These are phyloP conservation scores for Boletus vermiculosoides DNA, from an alignment of 768 basidiomycete species.

Conservation along the genomic window DNA sequence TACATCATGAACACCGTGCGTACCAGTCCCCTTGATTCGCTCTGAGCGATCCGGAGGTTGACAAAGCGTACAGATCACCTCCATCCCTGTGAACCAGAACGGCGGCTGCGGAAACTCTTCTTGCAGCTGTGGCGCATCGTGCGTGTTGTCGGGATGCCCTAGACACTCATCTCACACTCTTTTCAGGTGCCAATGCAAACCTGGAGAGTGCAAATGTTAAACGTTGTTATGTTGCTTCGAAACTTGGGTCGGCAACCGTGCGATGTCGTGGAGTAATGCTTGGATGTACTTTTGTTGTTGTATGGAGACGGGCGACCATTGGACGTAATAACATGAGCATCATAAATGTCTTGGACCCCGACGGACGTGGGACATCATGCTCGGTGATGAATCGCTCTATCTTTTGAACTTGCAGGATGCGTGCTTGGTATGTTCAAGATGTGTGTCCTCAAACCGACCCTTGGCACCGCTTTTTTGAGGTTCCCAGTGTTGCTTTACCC, in stretches of 20 bases:
- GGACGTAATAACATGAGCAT: neutral
- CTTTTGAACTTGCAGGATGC: neutral
- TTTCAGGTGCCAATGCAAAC: neutral
- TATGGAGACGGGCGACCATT: neutral
- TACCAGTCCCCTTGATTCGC: neutral
- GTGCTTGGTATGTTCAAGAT: neutral
- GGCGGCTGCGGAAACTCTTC: neutral
- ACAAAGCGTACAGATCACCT: neutral
- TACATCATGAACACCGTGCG: slow-evolving; percentile 11
- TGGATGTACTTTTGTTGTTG: neutral
- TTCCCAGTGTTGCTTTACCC: no score
- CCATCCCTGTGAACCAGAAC: slow-evolving; percentile 9
- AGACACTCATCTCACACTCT: neutral
- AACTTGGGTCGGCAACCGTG: no score
- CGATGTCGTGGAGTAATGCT: no score
- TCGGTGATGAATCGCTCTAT: neutral
- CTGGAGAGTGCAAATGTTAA: neutral
- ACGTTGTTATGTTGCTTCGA: no score
- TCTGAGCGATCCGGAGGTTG: neutral
- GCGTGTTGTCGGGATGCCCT: neutral
- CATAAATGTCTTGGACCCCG: no score
- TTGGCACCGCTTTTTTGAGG: no score
- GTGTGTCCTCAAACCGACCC: neutral
- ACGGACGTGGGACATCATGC: neutral
- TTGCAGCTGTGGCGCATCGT: neutral